Base-by-base conservation (phyloP, 2,329 filamentous ascomycete genomes). In the Hypoxylon sp. region DNA sequence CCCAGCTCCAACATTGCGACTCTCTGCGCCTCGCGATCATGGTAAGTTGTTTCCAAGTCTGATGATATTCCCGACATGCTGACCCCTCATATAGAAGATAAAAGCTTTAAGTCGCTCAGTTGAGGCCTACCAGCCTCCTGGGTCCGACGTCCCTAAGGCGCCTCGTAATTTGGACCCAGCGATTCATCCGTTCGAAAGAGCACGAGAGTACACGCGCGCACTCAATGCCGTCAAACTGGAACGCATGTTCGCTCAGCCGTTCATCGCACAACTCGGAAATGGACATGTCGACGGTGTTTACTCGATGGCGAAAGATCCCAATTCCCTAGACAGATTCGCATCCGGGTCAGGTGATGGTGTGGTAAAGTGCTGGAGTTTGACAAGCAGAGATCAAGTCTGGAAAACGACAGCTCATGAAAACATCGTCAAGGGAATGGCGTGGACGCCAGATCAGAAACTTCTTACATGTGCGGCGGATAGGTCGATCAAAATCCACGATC, bases 261-360 rank as follows among this genome's bases (percentile, higher is more conserved):
- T 77, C 77, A 83, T 99, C 49, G 92, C 88, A 0, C 93, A 98
- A 79, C 89, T 99, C 25, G 95, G 95, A 60, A 87, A 89, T 33
- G 95, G 96, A 20, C 96, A 99, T 81, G 93, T 98, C 62, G 96
- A 99, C 77, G 96, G 96, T 70, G 90, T 92, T 8, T 96, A 95
- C 80, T 89, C 89, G 37, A 89, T 96, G 79, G 91, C 92, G 66
- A 94, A 94, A 79, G 93, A 96, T 74, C 91, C 92, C 6, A 89
- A 89, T 73, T 91, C 90, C 6, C 82, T 95, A 27, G 88, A 93
- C 74, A 85, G 90, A 64, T 88, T 95, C 74, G 93, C 94, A 6
- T 95, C 92, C 76, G 94, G 93, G 48, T 94, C 91, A 73, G 95
- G 95, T 71, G 96, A 99, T 80, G 95, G 96, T 72, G 90, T 98